These are phyloP conservation scores for Lithohypha guttulata DNA, from an alignment of 2,329 filamentous ascomycete genomes.

Conservation along the genomic window DNA sequence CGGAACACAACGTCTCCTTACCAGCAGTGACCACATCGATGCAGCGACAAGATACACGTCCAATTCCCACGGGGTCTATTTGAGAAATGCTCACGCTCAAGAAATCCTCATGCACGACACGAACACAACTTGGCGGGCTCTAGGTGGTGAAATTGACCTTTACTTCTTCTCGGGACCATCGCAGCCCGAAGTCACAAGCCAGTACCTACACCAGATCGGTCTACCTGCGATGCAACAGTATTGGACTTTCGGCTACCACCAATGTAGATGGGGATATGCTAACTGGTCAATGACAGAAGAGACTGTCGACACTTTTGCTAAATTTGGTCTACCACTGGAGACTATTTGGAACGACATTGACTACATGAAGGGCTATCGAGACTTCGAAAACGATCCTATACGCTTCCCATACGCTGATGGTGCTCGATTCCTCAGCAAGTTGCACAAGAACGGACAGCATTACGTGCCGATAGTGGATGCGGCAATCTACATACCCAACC, in stretches of 20 bases:
- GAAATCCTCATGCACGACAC: slow-evolving; percentile 56
- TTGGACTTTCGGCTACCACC: slow-evolving; percentile 71
- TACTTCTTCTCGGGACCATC: slow-evolving; percentile 69
- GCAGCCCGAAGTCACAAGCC: slow-evolving; percentile 55
- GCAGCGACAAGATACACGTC: slow-evolving; percentile 43
- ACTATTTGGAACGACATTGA: slow-evolving; percentile 37
- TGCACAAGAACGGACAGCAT: slow-evolving; percentile 46
- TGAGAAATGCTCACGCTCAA: slow-evolving; percentile 66
- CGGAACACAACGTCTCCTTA: slow-evolving; percentile 31
- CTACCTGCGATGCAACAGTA: slow-evolving; percentile 71
- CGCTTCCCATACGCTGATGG: slow-evolving; percentile 42
- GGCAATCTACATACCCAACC: slow-evolving; percentile 63
- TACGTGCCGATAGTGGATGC: slow-evolving; percentile 52
- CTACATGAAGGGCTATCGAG: slow-evolving; percentile 51
- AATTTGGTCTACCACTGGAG: slow-evolving; percentile 47
- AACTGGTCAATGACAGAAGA: slow-evolving; percentile 55
- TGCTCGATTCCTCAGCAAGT: slow-evolving; percentile 39
- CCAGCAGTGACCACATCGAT: slow-evolving; percentile 46
- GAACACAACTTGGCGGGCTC: slow-evolving; percentile 59
- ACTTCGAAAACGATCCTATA: slow-evolving; percentile 47
- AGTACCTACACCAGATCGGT: slow-evolving; percentile 58
- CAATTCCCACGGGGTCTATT: slow-evolving; percentile 61
- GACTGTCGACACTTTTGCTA: slow-evolving; percentile 43
- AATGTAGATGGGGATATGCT: slow-evolving; percentile 72
- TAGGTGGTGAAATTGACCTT: slow-evolving; percentile 68